A percentile compares a stretch with the other conserved stretches of the same genome.
phyloP scores from a whole-genome alignment of 2,329 filamentous ascomycete species.

The Magnaporthiopsis rhizophila region DNA sequence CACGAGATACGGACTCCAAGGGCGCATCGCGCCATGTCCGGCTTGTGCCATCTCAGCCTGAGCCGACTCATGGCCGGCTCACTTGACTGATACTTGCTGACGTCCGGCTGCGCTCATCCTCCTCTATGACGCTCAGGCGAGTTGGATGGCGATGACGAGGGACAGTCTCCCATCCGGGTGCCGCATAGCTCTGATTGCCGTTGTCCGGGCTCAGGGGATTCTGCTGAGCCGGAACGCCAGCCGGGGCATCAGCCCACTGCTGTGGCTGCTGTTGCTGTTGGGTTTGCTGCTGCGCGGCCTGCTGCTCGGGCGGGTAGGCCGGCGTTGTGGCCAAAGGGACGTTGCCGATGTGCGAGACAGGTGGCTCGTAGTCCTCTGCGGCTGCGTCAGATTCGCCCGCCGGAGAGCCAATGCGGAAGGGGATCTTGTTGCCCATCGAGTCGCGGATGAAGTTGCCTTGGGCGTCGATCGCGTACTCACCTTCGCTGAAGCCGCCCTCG shows the following conservation, averaged over 20 bases:
- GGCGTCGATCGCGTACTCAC: slow-evolving; percentile 61
- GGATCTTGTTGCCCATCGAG: slow-evolving; percentile 51
- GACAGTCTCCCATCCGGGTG: slow-evolving; percentile 66
- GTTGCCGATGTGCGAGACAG: neutral
- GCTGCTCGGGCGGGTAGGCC: neutral
- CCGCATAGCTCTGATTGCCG: slow-evolving; percentile 56
- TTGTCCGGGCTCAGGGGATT: slow-evolving; percentile 45
- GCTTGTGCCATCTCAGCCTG: neutral
- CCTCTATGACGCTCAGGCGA: slow-evolving; percentile 75
- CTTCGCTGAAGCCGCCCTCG: slow-evolving; percentile 58
- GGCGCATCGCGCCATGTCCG: no score
- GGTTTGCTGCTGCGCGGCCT: slow-evolving; percentile 2
- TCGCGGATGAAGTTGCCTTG: slow-evolving; percentile 55
- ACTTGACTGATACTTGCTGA: slow-evolving; percentile 56
- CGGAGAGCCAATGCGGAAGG: slow-evolving; percentile 38
- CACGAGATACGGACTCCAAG: no score
- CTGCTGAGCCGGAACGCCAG: neutral
- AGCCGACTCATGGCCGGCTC: slow-evolving; percentile 33
- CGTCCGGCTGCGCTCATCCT: slow-evolving; percentile 71
- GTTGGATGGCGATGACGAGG: slow-evolving; percentile 82
- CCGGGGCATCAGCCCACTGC: neutral
- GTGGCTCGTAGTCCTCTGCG: slow-evolving; percentile 50
- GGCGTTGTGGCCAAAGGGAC: neutral
- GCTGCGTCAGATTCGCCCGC: slow-evolving; percentile 41
- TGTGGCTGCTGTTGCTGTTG: slow-evolving; percentile 9